Evolutionary conservation across 768 basidiomycete genomes (phyloP), one percentile per base, ranked within the genome.

Genomic region (Tulasnella sp.): DNA sequence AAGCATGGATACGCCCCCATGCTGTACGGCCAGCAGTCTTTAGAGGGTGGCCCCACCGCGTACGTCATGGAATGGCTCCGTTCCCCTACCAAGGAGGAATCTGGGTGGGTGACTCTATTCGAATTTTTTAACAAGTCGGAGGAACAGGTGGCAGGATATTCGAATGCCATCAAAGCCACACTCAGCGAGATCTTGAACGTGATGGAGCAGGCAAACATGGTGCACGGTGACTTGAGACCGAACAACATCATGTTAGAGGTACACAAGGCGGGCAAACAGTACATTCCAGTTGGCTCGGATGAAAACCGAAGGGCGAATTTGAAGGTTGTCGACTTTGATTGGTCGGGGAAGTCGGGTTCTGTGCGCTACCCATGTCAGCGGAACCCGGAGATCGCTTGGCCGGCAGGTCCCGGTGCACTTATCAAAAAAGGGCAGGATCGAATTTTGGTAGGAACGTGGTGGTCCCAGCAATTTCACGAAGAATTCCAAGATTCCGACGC

Each of bases 321-420:
- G 58, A 79, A 79, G 54, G 72, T 80, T 72, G 46, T 75, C 41
- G 74, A 80, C 73, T 80, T 80, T 41, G 74, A 80, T 41, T 73
- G 74, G 79, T 37, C 72, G 18, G 79, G 79, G 16, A 18, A 31
- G 28, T 6, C 28, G 76, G 74, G 74, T 11, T 22, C 78, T 3
- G 74, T 80, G 73, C 74, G 28, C 7, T 80, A 80, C 40, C 79
- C 79, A 4, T 41, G 76, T 2, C 31, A 50, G 54, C 72, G 77
- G 60, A 72, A 72, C 37, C 60, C 34, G 22, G 34, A 58, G 1
- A 72, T 79, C 69, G 58, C 77, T 14, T 79, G 69, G 58, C 77
- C 69, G 16, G 77, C 6, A 34, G 58, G 7, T 41, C 20, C 37
- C 34, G 24, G 31, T 7, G 34, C 12, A 12, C 77, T 8, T 9